Evolutionary conservation across 148 eudicot species (phyloP).

Genomic region (Talinum fruticosum): DNA sequence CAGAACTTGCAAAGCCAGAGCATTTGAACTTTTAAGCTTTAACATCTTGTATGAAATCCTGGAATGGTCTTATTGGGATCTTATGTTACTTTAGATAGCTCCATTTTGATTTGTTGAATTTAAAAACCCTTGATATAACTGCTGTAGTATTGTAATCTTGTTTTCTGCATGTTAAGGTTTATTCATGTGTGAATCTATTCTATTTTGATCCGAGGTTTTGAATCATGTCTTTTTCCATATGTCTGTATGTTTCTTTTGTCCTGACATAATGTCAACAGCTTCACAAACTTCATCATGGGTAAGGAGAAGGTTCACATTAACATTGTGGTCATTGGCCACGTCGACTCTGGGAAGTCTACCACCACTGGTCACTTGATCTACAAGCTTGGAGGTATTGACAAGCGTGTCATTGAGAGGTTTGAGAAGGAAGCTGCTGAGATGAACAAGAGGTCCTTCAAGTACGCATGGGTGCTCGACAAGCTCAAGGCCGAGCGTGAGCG

Average conservation of each 20-base stretch:
- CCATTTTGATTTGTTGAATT: neutral
- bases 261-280: neutral
- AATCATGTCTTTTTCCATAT: neutral
- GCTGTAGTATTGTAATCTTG: too few relatives aligned
- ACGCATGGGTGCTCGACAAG: slow-evolving; percentile 52
- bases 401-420: slow-evolving; percentile 51
- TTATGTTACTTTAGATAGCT: neutral
- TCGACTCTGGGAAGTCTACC: slow-evolving; percentile 42
- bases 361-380: slow-evolving; percentile 43
- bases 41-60: neutral
- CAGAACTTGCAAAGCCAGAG: neutral
- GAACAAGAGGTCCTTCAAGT: slow-evolving; percentile 55
- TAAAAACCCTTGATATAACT: neutral
- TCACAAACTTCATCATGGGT: slow-evolving; percentile 25
- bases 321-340: slow-evolving; percentile 40
- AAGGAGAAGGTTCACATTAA: slow-evolving; percentile 36
- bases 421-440: slow-evolving; percentile 51
- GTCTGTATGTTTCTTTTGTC: neutral
- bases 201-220: neutral
- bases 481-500: slow-evolving; percentile 50
- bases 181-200: neutral
- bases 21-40: too few relatives aligned
- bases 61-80: too few relatives aligned
- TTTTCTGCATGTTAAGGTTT: neutral
- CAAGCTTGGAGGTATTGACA: slow-evolving; percentile 52